Base-by-base conservation (phyloP, 2,329 filamentous ascomycete genomes). In the Monosporascus cannonballus region DNA sequence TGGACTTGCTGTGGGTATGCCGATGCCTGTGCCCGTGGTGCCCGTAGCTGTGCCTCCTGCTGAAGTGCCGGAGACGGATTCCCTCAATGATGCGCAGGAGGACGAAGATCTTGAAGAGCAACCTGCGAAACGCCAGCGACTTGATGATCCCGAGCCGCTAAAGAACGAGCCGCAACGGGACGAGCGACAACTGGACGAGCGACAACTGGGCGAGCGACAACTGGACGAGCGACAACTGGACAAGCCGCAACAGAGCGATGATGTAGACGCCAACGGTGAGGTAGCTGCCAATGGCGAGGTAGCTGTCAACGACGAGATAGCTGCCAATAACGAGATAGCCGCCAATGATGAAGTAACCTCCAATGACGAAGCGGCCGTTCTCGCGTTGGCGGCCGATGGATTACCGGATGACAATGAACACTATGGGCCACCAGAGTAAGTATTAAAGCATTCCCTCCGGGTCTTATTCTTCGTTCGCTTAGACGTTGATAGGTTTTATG, bases 91-190 rank as follows among this genome's bases (percentile, higher is more conserved):
- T 25, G 59, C 51, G 20, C 54, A 60, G 24, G 60, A 58, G 9
- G 55, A 60, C 25, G 50, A 50, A 7, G 59, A 54, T 46, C 44
- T 60, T 17, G 64, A 66, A 27, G 65, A 64, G 36, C 65, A 67
- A 25, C 62, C 65, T 15, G 57, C 62, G 7, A 69, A 69, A 53
- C 65, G 66, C 22, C 66, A 60, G 47, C 60, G 64, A n/a, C 56
- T 67, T 20, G 61, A 65, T 11, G 60, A 62, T 41, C 57, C 58
- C 24, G 55, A 51, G 4, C 54, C 58, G 27, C 56, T 52, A 5
- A 46, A 53, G 38, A 56, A 62, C 39, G 60, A 62, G 3, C 17
- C 17, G 17, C 17, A 18, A n/a, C 38, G 18, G 38, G 18, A 8
- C 38, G 17, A 41, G 38, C 11, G 2, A 34, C 30, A 34, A 34